Percentiles rank a stretch among this genome's conserved stretches.
These are phyloP conservation scores for Beverwykella pulmonaria DNA, from an alignment of 495 filamentous ascomycete genomes.

Conservation along the genomic window DNA sequence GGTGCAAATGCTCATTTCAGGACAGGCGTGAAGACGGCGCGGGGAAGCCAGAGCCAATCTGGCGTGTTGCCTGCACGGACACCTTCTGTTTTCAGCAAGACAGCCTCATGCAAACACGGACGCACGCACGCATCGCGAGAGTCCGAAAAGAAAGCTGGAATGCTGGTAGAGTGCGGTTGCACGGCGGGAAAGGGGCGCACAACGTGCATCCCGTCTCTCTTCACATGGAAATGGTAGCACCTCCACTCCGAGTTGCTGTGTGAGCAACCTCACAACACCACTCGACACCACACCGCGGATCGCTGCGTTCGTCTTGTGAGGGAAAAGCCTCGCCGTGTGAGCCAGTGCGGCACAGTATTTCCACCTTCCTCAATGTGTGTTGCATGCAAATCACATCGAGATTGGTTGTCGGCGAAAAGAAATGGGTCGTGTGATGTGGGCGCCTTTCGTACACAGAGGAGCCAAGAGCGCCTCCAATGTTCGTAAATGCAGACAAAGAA, in stretches of 20 bases:
- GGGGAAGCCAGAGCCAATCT: constrained; percentile 1
- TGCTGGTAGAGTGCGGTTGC: background rate
- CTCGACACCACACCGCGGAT: background rate
- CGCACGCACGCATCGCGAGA: background rate
- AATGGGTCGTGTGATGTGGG: background rate
- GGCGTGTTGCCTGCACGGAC: background rate
- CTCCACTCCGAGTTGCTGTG: background rate
- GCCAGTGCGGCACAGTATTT: background rate
- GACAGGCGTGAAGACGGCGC: background rate
- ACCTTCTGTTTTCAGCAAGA: background rate
- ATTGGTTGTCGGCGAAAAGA: background rate
- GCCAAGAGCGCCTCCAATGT: background rate
- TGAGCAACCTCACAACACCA: background rate
- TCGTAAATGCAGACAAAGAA: background rate
- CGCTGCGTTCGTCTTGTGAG: background rate
- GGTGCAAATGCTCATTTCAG: background rate
- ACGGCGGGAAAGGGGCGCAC: background rate
- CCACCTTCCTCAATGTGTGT: background rate
- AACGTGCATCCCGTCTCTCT: background rate
- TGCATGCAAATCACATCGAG: background rate
- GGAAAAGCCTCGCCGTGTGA: background rate
- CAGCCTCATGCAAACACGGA: background rate
- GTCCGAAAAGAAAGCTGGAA: background rate
- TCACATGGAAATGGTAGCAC: background rate
- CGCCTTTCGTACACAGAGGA: background rate